Conservation (phyloP, 192 early-diverging fungal genomes). For the Backusella parvicylindrica region DNA sequence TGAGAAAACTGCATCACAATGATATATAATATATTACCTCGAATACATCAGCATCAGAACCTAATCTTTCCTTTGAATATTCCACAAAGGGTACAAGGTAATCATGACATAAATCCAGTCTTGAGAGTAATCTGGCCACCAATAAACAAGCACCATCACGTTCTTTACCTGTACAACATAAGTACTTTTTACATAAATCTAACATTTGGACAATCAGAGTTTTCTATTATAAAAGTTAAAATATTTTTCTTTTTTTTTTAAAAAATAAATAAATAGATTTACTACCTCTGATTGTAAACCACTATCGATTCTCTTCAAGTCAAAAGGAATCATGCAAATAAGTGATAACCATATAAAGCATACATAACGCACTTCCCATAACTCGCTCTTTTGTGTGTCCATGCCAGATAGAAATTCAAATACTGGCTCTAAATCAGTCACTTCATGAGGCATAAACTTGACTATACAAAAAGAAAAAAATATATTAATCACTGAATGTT, state of each 20-base stretch:
- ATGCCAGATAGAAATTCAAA: constrained; percentile 59
- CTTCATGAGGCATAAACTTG: constrained; percentile 90
- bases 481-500: not conserved
- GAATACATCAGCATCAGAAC: constrained; percentile 43
- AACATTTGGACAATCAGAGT: constrained; percentile 71
- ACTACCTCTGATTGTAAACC: constrained; percentile 29
- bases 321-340: constrained; percentile 95
- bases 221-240: constrained; percentile 17
- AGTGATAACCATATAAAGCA: constrained; percentile 90
- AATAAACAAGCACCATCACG: constrained; percentile 82
- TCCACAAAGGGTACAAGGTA: constrained; percentile 65
- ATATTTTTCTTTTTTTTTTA: not conserved
- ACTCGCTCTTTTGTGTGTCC: constrained; percentile 6
- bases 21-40: constrained; percentile 24
- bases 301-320: constrained; percentile 84
- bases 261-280: not conserved
- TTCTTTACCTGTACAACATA: constrained; percentile 79
- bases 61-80: constrained; percentile 58
- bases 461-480: constrained; percentile 38
- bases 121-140: constrained; percentile 73
- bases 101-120: constrained; percentile 59
- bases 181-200: constrained; percentile 58
- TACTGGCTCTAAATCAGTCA: constrained; percentile 85
- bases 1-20: too few relatives aligned
- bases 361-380: constrained; percentile 83